Base-by-base conservation (phyloP, 2,329 filamentous ascomycete genomes). In the Esteya vermicola region DNA sequence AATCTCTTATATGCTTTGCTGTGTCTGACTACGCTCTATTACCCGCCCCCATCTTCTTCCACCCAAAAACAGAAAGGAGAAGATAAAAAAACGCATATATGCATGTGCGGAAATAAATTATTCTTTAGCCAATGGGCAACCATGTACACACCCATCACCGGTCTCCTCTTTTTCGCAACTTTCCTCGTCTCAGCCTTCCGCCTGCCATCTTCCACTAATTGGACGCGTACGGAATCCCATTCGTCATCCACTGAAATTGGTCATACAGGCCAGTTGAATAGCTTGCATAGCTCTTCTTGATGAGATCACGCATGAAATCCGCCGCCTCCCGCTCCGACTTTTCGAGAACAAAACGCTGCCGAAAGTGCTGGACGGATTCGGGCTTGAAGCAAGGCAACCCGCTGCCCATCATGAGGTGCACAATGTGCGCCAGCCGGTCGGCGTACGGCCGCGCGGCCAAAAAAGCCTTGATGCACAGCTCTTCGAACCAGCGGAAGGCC, bases 311-410 rank as follows among this genome's bases (percentile, higher is more conserved):
- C 77, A 98, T 93, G 52, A 91, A 93, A 45, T 94, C 86, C 1
- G 89, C 91, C 0, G 93, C 91, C 60, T 98, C 91, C 36, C 85
- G 72, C 60, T 98, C 91, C 41, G 66, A 85, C 67, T 81, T 88
- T 43, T 96, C 91, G 41, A 95, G 65, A 43, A 94, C 89, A 59
- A 99, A 96, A 13, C 91, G 68, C 52, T 95, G 85, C 47, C 76
- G 78, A 63, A 99, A 94, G 61, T 95, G 85, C 59, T 81, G 77
- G 45, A 99, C 81, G 12, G 83, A 94, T 59, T 94, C 85, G 0
- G 89, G 88, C 61, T 94, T 96, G 70, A 99, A 99, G 64, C 91
- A 99, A 7, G 91, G 91, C 52, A 99, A 60, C 1, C 91, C 91
- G 49, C 81, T 91, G 55, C 95, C 91, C 65, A 96, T 78, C 93